Percentiles rank a stretch among this genome's conserved stretches.
phyloP scores from a whole-genome alignment of 768 basidiomycete genomes.

The Sarcomyxa edulis region DNA sequence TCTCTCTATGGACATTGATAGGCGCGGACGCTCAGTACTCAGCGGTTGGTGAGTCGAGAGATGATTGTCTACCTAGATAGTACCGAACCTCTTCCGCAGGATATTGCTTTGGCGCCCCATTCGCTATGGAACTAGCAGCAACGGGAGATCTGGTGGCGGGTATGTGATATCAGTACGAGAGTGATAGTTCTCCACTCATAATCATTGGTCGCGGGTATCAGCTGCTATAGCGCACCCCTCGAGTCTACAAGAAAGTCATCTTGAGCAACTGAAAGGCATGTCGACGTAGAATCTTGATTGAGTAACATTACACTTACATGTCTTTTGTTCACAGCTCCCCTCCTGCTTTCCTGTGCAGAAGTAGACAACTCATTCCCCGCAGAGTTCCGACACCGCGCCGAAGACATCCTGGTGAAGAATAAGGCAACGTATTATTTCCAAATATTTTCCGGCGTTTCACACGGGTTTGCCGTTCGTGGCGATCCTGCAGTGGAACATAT shows the following conservation, averaged over 20 bases:
- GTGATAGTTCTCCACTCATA: background rate
- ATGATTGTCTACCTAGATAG: background rate
- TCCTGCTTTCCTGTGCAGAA: slow-evolving; percentile 54
- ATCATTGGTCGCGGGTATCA: slow-evolving; percentile 12
- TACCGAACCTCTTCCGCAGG: slow-evolving; percentile 1
- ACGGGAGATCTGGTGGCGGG: slow-evolving; percentile 44
- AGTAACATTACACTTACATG: background rate
- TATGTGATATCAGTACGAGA: slow-evolving; percentile 15
- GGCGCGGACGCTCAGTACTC: slow-evolving; percentile 31
- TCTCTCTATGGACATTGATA: background rate
- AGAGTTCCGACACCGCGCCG: slow-evolving; percentile 45
- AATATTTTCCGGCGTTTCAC: slow-evolving; percentile 43
- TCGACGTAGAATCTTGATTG: background rate
- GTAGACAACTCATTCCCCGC: slow-evolving; percentile 47
- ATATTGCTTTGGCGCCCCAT: slow-evolving; percentile 51
- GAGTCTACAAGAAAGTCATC: slow-evolving; percentile 39
- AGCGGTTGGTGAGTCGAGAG: slow-evolving; percentile 34
- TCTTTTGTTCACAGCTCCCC: slow-evolving; percentile 35
- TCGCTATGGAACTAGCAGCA: slow-evolving; percentile 38
- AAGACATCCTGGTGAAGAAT: slow-evolving; percentile 33
- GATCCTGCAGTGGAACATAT: slow-evolving; percentile 33
- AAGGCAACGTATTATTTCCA: slow-evolving; percentile 54
- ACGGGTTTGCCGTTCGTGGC: slow-evolving; percentile 47
- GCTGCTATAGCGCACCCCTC: slow-evolving; percentile 57
- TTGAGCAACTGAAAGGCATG: slow-evolving; percentile 43